Conservation (phyloP, 164 flowering plant species). For the Brasenia schreberi region DNA sequence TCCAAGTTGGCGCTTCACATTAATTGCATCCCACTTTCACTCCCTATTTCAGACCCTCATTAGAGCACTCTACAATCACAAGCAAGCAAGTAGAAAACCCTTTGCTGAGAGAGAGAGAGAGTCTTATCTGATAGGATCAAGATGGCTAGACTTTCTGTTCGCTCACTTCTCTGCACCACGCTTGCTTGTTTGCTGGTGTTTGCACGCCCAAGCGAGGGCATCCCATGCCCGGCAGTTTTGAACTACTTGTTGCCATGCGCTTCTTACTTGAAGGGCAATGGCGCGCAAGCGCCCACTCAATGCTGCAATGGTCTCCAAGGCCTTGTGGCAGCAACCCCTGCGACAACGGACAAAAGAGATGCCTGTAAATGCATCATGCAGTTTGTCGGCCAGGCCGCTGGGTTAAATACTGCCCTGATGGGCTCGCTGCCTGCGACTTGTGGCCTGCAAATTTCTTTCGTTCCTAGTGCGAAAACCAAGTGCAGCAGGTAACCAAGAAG, state of each 20-base stretch:
- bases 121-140: too few relatives aligned
- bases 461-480: background rate
- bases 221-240: background rate
- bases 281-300: background rate
- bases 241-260: background rate
- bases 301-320: background rate
- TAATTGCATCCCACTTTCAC: too few relatives aligned
- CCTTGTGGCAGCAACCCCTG: background rate
- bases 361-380: background rate
- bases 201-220: background rate
- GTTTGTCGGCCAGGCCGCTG: background rate
- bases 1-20: too few relatives aligned
- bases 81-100: too few relatives aligned
- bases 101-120: too few relatives aligned
- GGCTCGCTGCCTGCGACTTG: background rate
- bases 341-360: background rate
- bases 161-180: background rate
- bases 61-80: too few relatives aligned
- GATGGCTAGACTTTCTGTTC: background rate
- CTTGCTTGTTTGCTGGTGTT: background rate
- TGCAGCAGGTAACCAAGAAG: background rate
- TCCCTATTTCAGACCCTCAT: too few relatives aligned
- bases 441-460: background rate
- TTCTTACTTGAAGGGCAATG: background rate
- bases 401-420: background rate